Base-by-base conservation (phyloP, 2,329 filamentous ascomycete genomes). In the Apiospora koreana region DNA sequence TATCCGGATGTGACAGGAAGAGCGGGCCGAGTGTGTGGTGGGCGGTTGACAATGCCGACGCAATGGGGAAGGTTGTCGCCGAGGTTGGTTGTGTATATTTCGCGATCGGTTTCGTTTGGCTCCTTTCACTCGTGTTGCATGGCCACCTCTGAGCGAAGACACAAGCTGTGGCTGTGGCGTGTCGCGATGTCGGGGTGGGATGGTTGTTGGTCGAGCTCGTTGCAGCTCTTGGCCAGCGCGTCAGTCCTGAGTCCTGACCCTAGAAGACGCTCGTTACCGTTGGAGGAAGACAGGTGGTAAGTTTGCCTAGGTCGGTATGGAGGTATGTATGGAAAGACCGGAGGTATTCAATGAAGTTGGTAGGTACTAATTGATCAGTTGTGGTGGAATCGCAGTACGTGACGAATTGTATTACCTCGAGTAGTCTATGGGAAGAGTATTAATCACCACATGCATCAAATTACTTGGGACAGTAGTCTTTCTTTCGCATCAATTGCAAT, bases 1-100 rank as follows among this genome's bases (percentile, higher is more conserved):
- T 62, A 38, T 62, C 54, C 54, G 54, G 31, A 62, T 62, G 54
- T 62, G 54, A 62, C 54, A 38, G 31, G 54, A 62, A 62, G 54
- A 62, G 54, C 54, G 54, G 54, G 54, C 54, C 54, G 54, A 62
- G 54, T 38, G n/a, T 62, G 31, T 62, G 31, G 54, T 28, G 21
- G 54, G 31, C 54, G 28, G 28, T 58, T 58, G 25, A 58, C 50
- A 58, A 58, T 9, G 25, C 16, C 50, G 28, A 58, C 16, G 7
- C 50, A 58, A 35, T 35, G 28, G 25, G 25, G 28, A 58, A 35
- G 28, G 28, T 18, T 35, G 50, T 58, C 28, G 50, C 50, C 50
- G 28, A 31, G 35, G 54, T 38, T 62, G 31, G 0, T 28, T 23
- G 18, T 38, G 10, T 62, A n/a, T 62, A 38, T 38, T 43, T 43